A percentile compares a stretch with the other conserved stretches of the same genome.
These are phyloP conservation scores for Boletus reticulatus DNA, from an alignment of 768 basidiomycete species.

Conservation along the genomic window DNA sequence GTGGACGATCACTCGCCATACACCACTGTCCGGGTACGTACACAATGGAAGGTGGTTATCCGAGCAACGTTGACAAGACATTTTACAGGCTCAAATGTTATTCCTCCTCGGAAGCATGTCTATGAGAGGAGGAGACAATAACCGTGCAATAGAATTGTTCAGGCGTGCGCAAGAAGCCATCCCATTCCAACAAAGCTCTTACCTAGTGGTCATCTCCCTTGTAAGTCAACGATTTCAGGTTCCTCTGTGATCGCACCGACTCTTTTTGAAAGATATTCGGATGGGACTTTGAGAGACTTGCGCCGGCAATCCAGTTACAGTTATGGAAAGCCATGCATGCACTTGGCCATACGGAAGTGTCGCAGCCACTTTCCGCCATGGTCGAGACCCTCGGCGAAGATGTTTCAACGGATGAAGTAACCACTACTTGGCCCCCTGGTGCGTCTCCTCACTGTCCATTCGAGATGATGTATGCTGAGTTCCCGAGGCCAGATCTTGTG, in stretches of 20 bases:
- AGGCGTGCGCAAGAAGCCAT: neutral
- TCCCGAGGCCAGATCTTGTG: too few relatives aligned
- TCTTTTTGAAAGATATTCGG: slow-evolving; percentile 4
- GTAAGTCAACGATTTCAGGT: neutral
- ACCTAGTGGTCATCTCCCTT: neutral
- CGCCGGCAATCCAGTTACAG: neutral
- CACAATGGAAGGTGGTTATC: neutral
- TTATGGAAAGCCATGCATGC: too few relatives aligned
- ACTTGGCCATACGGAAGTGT: neutral
- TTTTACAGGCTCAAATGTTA: neutral
- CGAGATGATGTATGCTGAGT: too few relatives aligned
- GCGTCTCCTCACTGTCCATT: too few relatives aligned
- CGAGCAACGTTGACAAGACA: neutral
- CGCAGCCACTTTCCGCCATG: too few relatives aligned
- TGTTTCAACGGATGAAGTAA: too few relatives aligned
- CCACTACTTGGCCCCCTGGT: too few relatives aligned
- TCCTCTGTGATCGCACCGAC: neutral
- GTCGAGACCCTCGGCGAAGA: too few relatives aligned
- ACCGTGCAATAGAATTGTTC: neutral
- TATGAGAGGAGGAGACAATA: neutral
- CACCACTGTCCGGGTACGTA: too few relatives aligned
- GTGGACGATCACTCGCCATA: too few relatives aligned
- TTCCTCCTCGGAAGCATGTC: neutral
- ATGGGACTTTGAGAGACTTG: slow-evolving; percentile 13
- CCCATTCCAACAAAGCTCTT: neutral